A percentile compares a stretch with the other conserved stretches of the same genome.
These are phyloP conservation scores for Picea engelmannii DNA, from an alignment of 83 land plant species.

Conservation along the genomic window DNA sequence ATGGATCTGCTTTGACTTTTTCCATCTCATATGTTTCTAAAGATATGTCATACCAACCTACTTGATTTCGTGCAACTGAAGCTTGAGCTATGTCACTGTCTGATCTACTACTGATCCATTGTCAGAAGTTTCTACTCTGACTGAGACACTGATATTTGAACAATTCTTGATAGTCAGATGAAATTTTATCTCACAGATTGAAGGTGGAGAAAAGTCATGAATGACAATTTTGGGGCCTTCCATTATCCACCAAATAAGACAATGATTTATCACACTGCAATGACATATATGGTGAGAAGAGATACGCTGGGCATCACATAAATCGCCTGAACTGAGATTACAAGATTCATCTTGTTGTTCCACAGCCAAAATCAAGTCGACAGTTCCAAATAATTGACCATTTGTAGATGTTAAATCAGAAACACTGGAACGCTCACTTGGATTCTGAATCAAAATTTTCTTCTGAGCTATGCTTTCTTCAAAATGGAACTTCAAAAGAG, in stretches of 20 bases:
- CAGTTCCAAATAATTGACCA: neutral
- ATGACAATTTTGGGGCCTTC: slow-evolving; percentile 12
- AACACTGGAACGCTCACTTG: slow-evolving; percentile 1
- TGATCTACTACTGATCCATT: neutral
- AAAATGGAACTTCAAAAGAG: slow-evolving; percentile 68
- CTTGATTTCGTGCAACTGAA: neutral
- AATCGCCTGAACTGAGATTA: neutral
- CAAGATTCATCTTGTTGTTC: slow-evolving; percentile 12
- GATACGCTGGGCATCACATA: neutral
- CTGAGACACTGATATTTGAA: neutral
- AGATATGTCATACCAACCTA: slow-evolving; percentile 5
- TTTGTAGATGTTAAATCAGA: neutral
- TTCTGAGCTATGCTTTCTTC: slow-evolving; percentile 56
- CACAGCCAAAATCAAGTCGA: slow-evolving; percentile 1
- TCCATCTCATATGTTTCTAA: slow-evolving; percentile 7
- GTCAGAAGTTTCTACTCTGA: slow-evolving; percentile 8
- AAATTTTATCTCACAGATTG: slow-evolving; percentile 13
- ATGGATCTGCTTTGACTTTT: neutral
- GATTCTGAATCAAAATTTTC: neutral
- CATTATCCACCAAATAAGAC: slow-evolving; percentile 13
- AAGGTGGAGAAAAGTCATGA: neutral
- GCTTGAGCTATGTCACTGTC: neutral
- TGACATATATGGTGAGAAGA: slow-evolving; percentile 16
- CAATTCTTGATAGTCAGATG: slow-evolving; percentile 3
- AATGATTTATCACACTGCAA: slow-evolving; percentile 10